Percentiles rank a stretch among this genome's conserved stretches.
Evolutionary conservation across 2,329 filamentous ascomycete species (phyloP).

Genomic region (Tricladium varicosporioides): DNA sequence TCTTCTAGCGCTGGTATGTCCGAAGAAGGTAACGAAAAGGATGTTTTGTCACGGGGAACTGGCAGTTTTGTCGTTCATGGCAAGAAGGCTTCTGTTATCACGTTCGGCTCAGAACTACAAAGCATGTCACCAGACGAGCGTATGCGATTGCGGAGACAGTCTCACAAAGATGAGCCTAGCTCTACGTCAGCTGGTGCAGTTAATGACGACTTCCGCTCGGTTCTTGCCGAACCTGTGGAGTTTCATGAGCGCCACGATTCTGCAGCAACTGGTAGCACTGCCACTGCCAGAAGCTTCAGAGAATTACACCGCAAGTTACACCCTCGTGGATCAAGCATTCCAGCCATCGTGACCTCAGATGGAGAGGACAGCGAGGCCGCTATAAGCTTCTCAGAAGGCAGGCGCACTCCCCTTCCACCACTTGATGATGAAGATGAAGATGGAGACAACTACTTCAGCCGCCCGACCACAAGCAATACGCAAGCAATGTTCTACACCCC

Average conservation of each 20-base stretch:
- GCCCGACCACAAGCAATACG: slow-evolving; percentile 17
- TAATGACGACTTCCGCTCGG: slow-evolving; percentile 51
- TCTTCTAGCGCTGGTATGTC: slow-evolving; percentile 52
- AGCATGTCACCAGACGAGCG: slow-evolving; percentile 73
- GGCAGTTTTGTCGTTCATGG: slow-evolving; percentile 95
- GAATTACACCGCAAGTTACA: slow-evolving; percentile 61
- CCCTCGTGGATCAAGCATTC: slow-evolving; percentile 44
- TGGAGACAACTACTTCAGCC: slow-evolving; percentile 10
- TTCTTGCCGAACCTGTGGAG: slow-evolving; percentile 44
- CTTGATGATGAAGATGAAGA: slow-evolving; percentile 38
- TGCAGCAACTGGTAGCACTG: slow-evolving; percentile 62
- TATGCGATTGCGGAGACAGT: slow-evolving; percentile 59
- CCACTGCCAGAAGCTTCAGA: slow-evolving; percentile 63
- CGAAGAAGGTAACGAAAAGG: slow-evolving; percentile 50
- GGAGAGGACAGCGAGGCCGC: slow-evolving; percentile 61
- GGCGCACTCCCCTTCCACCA: slow-evolving; percentile 54
- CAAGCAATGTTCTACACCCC: slow-evolving; percentile 34
- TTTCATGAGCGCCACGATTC: slow-evolving; percentile 54
- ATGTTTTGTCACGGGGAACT: slow-evolving; percentile 72
- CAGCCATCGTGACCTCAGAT: slow-evolving; percentile 24
- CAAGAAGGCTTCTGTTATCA: slow-evolving; percentile 96
- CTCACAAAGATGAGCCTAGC: slow-evolving; percentile 40
- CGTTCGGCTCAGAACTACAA: slow-evolving; percentile 91
- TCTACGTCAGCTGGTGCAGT: slow-evolving; percentile 20
- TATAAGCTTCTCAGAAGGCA: slow-evolving; percentile 58